Base-by-base conservation (phyloP, 176 grass and related monocot genomes). In the Carex myosuroides region DNA sequence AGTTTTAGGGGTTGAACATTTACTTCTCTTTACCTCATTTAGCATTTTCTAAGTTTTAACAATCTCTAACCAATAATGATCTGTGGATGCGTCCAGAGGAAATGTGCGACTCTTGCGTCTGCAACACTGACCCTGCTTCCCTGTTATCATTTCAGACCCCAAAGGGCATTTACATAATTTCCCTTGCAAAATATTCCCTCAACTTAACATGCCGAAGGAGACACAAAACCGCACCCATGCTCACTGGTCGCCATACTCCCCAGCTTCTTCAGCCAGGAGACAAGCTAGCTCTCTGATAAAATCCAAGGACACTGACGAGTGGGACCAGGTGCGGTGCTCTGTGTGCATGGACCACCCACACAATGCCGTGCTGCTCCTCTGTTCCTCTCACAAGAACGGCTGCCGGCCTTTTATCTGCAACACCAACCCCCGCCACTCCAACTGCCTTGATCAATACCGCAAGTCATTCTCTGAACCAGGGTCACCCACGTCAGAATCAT, bases 311-410 rank as follows among this genome's bases (percentile, higher is more conserved):
- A 37, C 72, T 30, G 50, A 87, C 2, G 86, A 92, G 71, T 97
- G 95, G 95, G 92, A 93, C 56, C 90, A 94, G 17, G 89, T 91
- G 9, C 84, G 81, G 18, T 97, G 92, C 84, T 87, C 89, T 24
- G 95, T 97, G 39, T 97, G 95, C 84, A 94, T 97, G 95, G 95
- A 97, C 33, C 92, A 97, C 56, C 95, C 94, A 2, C 95, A 97
- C 89, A 94, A 94, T 4, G 89, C 95, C 1, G 89, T 97, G 44
- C 75, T 97, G 42, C 95, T 97, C 0, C 52, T 89, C 20, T 97
- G 95, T 63, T 94, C 95, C 0, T 94, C 95, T 1, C 81, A 91
- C 0, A 88, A 92, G 33, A 94, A 91, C 56, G 95, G 95, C 11
- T 97, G 95, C 79, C 95, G 86, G 41, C 88, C 95, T 35, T 97